Percentiles rank a stretch among this genome's conserved stretches.
phyloP scores from a whole-genome alignment of 768 basidiomycete genomes.

The Pilatotrama ljubarskyi region DNA sequence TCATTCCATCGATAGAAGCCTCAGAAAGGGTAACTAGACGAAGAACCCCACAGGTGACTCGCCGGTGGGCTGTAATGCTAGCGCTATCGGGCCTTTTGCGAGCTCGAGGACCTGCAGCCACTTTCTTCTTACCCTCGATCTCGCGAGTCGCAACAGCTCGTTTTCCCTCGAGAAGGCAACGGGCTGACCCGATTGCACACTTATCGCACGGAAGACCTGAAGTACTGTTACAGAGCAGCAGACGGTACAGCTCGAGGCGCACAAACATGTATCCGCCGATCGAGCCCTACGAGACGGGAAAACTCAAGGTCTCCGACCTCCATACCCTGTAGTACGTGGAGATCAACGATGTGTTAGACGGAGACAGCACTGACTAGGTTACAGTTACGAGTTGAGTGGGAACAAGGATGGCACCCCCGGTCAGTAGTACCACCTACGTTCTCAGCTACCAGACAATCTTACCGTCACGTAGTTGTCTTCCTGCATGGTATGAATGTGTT shows the following conservation, averaged over 20 bases:
- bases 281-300: conserved; percentile 64
- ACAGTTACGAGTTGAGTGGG: conserved; percentile 80
- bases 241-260: neutral
- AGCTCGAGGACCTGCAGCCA: no score
- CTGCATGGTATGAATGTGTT: conserved; percentile 54
- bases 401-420: conserved; percentile 78
- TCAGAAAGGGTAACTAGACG: neutral
- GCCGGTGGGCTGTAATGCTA: no score
- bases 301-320: conserved; percentile 68
- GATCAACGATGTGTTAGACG: neutral
- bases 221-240: neutral
- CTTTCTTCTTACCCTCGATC: neutral
- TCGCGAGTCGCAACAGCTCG: neutral
- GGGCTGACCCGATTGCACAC: neutral
- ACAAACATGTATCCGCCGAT: conserved; percentile 64
- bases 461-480: conserved; percentile 61
- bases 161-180: no score
- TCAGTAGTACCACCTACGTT: neutral
- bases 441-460: neutral
- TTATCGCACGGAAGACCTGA: neutral
- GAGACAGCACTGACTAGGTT: neutral
- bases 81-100: no score
- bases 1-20: neutral
- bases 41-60: no score
- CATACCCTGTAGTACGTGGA: conserved; percentile 77